Conservation (phyloP, 352 stramenopile species). For the Phytophthora syringae region DNA sequence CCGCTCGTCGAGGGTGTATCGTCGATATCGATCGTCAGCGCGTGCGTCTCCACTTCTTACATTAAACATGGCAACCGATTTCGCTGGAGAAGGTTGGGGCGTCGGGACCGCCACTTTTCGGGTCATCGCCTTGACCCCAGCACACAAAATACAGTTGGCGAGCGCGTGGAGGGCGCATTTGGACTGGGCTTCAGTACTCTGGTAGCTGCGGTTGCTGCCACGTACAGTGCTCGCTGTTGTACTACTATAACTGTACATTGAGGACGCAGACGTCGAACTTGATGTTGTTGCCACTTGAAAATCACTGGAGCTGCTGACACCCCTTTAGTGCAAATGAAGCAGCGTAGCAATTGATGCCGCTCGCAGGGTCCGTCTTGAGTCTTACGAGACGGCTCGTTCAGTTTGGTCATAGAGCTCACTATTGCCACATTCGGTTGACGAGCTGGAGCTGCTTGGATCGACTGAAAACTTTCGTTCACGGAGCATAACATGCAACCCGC, state of each 20-base stretch:
- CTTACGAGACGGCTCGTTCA: conserved; percentile 9
- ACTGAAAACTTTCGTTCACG: conserved; percentile 22
- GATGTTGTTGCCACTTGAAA: neutral
- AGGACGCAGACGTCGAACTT: neutral
- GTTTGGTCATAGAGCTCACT: neutral
- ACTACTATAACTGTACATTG: conserved; percentile 4
- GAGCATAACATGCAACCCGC: conserved; percentile 72
- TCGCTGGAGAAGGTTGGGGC: conserved; percentile 20
- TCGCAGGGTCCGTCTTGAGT: conserved; percentile 39
- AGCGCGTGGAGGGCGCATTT: conserved; percentile 68
- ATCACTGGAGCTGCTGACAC: neutral
- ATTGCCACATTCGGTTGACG: neutral
- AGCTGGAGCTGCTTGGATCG: neutral
- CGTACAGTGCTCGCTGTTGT: neutral
- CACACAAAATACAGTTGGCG: conserved; percentile 77
- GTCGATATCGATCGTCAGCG: conserved; percentile 28
- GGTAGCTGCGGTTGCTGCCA: neutral
- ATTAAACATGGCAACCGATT: neutral
- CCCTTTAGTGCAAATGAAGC: conserved; percentile 66
- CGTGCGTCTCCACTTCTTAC: conserved; percentile 11
- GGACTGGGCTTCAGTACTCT: conserved; percentile 1
- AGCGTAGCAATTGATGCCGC: conserved; percentile 58
- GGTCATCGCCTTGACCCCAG: conserved; percentile 41
- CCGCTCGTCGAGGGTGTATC: conserved; percentile 40
- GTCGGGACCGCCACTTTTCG: conserved; percentile 19